Evolutionary conservation across 305 asterid species (phyloP).

Genomic region (Lippia alba): DNA sequence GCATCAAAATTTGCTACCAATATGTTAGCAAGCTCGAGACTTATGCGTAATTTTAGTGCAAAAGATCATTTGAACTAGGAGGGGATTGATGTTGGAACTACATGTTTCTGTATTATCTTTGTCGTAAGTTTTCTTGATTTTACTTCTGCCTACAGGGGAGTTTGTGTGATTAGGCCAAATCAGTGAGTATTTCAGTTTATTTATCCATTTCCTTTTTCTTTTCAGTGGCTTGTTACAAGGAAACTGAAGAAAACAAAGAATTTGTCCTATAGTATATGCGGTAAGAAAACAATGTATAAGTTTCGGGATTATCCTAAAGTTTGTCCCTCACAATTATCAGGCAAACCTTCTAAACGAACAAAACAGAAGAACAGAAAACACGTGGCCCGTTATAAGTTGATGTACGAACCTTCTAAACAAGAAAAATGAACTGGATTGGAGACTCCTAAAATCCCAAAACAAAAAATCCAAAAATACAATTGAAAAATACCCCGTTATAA

Average conservation of each 20-base stretch:
- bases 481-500: neutral
- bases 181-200: too few relatives aligned
- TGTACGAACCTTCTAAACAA: too few relatives aligned
- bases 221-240: neutral
- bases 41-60: constrained; percentile 55
- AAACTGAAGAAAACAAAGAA: neutral
- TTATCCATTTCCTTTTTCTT: neutral
- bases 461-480: neutral
- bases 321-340: too few relatives aligned
- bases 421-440: too few relatives aligned
- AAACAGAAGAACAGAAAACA: too few relatives aligned
- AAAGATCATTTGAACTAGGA: constrained; percentile 18
- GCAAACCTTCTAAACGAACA: too few relatives aligned
- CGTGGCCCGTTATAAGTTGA: too few relatives aligned
- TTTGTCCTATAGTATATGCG: too few relatives aligned
- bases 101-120: too few relatives aligned
- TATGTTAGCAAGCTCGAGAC: constrained; percentile 47
- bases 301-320: too few relatives aligned
- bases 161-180: neutral
- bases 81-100: neutral
- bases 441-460: neutral
- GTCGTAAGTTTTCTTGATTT: neutral
- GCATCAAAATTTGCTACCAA: constrained; percentile 64
- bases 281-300: too few relatives aligned
- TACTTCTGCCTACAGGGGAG: constrained; percentile 15